Conservation (phyloP, 176 grass and related monocot genomes). For the Pontederia crassipes region DNA sequence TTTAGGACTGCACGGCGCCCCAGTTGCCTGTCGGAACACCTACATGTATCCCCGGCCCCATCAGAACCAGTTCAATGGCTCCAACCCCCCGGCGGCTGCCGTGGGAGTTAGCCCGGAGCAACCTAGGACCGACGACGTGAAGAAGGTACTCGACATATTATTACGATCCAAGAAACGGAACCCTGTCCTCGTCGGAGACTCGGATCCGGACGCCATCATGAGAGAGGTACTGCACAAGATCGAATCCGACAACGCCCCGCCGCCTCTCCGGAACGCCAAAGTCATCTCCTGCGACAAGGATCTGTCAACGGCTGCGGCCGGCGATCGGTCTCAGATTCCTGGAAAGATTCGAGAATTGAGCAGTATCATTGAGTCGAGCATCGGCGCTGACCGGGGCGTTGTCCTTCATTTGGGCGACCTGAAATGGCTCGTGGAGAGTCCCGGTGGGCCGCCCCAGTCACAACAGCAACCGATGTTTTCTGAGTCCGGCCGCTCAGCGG, state of each 20-base stretch:
- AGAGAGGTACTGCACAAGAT: slow-evolving; percentile 7
- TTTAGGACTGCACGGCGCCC: background rate
- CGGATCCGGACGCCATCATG: slow-evolving; percentile 1
- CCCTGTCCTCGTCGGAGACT: slow-evolving; percentile 22
- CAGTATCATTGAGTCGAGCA: slow-evolving; percentile 10
- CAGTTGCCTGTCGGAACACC: background rate
- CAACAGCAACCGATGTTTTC: slow-evolving; percentile 32
- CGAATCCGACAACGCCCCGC: background rate
- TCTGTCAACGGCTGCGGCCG: background rate
- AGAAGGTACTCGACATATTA: slow-evolving; percentile 21
- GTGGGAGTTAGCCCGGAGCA: background rate
- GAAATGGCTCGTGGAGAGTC: slow-evolving; percentile 65
- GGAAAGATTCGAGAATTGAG: slow-evolving; percentile 45
- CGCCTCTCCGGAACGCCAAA: slow-evolving; percentile 1
- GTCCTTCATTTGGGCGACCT: slow-evolving; percentile 74
- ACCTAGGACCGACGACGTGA: background rate
- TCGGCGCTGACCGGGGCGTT: slow-evolving; percentile 10
- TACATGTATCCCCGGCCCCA: no score
- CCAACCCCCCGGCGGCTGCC: background rate
- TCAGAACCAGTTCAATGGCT: background rate
- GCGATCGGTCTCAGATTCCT: slow-evolving; percentile 27
- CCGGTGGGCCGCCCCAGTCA: slow-evolving; percentile 7
- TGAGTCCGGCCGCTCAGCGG: slow-evolving; percentile 31
- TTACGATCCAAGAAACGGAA: slow-evolving; percentile 15
- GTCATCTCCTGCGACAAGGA: slow-evolving; percentile 19